A percentile compares a stretch with the other conserved stretches of the same genome.
Evolutionary conservation across 305 asterid genomes (phyloP).

Genomic region (Solanum hybrid): DNA sequence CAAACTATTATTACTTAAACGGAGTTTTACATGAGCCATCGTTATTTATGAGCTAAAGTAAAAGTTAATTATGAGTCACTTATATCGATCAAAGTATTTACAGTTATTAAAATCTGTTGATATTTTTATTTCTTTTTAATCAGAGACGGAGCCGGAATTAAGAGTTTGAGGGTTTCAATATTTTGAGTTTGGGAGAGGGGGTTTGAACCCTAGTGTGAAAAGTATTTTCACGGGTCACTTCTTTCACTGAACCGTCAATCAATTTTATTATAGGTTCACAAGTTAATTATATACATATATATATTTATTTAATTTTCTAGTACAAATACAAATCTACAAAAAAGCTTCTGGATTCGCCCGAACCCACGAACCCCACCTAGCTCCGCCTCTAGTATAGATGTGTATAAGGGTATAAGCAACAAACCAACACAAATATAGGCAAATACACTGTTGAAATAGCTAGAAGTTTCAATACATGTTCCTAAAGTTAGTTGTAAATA

Average conservation of each 20-base stretch:
- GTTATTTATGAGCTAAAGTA: too few relatives aligned
- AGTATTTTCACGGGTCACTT: too few relatives aligned
- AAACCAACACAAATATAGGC: background rate
- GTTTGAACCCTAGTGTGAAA: background rate
- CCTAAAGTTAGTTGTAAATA: too few relatives aligned
- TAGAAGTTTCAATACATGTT: too few relatives aligned
- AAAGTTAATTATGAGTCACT: background rate
- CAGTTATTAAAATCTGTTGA: background rate
- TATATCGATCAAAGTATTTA: too few relatives aligned
- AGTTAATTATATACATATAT: too few relatives aligned
- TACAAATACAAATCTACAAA: too few relatives aligned
- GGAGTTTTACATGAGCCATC: background rate
- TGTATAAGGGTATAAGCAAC: background rate
- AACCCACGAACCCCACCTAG: background rate
- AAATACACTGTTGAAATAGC: too few relatives aligned
- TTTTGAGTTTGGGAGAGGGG: background rate
- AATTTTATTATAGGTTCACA: background rate
- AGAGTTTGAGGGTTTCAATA: background rate
- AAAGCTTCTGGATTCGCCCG: accelerated
- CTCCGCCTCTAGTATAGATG: too few relatives aligned
- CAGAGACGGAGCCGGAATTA: too few relatives aligned
- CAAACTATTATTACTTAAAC: background rate
- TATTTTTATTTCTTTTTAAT: too few relatives aligned
- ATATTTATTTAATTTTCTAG: too few relatives aligned
- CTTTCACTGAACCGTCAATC: background rate